Percentiles rank a stretch among this genome's conserved stretches.
phyloP scores from a whole-genome alignment of 306 rosid species.

The Vigna radiata region DNA sequence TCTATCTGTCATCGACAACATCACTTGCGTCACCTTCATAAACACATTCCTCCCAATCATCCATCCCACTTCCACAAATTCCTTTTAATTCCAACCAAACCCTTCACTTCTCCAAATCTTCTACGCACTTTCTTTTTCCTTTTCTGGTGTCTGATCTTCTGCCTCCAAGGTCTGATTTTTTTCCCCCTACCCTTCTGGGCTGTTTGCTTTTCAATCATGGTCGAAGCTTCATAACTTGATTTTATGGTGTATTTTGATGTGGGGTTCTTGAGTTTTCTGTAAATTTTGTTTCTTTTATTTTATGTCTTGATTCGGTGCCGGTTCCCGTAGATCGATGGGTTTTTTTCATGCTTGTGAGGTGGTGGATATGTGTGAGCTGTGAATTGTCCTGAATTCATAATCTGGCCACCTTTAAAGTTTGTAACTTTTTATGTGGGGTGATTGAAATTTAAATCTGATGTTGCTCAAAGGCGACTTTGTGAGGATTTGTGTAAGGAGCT shows the following conservation, averaged over 20 bases:
- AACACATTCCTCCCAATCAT: constrained; percentile 24
- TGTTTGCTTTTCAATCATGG: constrained; percentile 10
- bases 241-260: constrained; percentile 17
- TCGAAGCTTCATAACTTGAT: neutral
- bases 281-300: neutral
- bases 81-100: neutral
- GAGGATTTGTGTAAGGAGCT: constrained; percentile 20
- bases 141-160: neutral
- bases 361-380: neutral
- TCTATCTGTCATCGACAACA: constrained; percentile 29
- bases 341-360: constrained; percentile 7
- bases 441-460: constrained; percentile 36
- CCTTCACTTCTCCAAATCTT: neutral
- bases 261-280: constrained; percentile 22
- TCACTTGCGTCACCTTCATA: constrained; percentile 39
- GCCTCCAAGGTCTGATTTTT: constrained; percentile 42
- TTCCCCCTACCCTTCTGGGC: constrained; percentile 5
- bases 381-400: constrained; percentile 18
- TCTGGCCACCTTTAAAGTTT: neutral
- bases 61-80: constrained; percentile 1
- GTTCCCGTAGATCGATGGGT: constrained; percentile 13
- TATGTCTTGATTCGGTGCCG: neutral
- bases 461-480: constrained; percentile 6
- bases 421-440: neutral
- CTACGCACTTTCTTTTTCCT: neutral